Evolutionary conservation across 768 basidiomycete species (phyloP), one percentile per base, ranked within the genome.

Genomic region (Mycena albidolilacea): DNA sequence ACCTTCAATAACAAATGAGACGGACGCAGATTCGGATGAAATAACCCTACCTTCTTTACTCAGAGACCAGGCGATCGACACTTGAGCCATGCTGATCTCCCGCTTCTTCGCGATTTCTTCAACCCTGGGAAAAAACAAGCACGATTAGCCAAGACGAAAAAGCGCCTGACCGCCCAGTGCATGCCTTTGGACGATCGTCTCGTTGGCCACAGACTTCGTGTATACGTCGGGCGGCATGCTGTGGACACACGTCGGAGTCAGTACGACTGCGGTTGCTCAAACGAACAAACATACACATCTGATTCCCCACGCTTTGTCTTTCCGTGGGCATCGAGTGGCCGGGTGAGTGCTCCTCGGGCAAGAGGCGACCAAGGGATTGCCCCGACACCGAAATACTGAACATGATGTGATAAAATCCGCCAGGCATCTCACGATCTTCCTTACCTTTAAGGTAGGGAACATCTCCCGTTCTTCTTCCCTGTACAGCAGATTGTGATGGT

Each of bases 401-500:
- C 15, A 41, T 9, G 46, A 21, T 55, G 1, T 35, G 5, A 21
- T 17, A 14, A 15, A 8, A 8, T 39, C 43, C n/a, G 19, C 14
- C 7, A 50, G 3, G 7, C 1, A n/a, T 19, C 21, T 21, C 63
- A 21, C 38, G n/a, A 14, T n/a, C 19, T 19, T 35, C 41, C 55
- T 52, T 37, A 86, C 88, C 82, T 89, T 88, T 52, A 89, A 79
- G 2, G 87, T 87, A 1, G 91, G 91, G 77, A 91, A 88, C 88
- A 90, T 89, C 76, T 90, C 89, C 1, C 89, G 82, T 76, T 90
- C 91, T 75, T 93, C 91, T 78, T 93, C 92, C 17, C 91, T 83
- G 75, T 93, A 92, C 19, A 90, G 73, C 12, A 90, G 79, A 70
- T 82, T 89, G 78, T 93, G 87, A 70, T 90, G 89, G 76, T 92